These are phyloP conservation scores for Coemansia aciculifera DNA, from an alignment of 192 early-diverging fungal species.

Conservation along the genomic window DNA sequence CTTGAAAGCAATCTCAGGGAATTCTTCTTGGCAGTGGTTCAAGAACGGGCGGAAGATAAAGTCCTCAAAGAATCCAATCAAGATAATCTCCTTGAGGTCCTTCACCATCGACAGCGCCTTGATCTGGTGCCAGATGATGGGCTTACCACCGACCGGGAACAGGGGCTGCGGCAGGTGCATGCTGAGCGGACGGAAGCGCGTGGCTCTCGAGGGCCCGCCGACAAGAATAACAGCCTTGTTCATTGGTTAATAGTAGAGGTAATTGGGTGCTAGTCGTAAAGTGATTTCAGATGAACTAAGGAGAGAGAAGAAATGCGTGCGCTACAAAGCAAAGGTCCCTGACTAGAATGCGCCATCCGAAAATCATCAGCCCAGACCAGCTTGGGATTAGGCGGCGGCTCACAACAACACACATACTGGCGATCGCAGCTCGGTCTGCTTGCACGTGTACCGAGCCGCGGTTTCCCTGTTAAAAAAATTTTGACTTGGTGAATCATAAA, in stretches of 20 bases:
- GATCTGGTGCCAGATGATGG: constrained; percentile 98
- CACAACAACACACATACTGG: background rate
- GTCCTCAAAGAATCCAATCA: constrained; percentile 98
- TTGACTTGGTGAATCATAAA: background rate
- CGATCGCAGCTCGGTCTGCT: constrained; percentile 2
- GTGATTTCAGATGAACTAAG: constrained; percentile 1
- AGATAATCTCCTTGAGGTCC: constrained; percentile 88
- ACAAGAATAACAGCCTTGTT: constrained; percentile 95
- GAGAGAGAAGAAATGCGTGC: background rate
- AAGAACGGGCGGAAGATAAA: constrained; percentile 88
- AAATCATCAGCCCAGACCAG: background rate
- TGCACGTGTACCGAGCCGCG: constrained; percentile 3
- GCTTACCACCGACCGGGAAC: constrained; percentile 94
- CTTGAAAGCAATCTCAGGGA: constrained; percentile 81
- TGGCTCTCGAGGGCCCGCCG: constrained; percentile 95
- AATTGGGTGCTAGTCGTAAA: background rate
- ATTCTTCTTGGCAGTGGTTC: constrained; percentile 82
- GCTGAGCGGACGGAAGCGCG: constrained; percentile 95
- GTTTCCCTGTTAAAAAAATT: constrained; percentile 7
- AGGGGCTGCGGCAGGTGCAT: constrained; percentile 96
- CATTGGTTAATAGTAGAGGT: constrained; percentile 18
- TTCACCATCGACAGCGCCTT: constrained; percentile 84
- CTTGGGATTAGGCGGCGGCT: background rate
- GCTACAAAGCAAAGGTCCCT: background rate
- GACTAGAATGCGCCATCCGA: background rate